phyloP scores from a whole-genome alignment of 331 rosid species.

The Prunus yedoensis region DNA sequence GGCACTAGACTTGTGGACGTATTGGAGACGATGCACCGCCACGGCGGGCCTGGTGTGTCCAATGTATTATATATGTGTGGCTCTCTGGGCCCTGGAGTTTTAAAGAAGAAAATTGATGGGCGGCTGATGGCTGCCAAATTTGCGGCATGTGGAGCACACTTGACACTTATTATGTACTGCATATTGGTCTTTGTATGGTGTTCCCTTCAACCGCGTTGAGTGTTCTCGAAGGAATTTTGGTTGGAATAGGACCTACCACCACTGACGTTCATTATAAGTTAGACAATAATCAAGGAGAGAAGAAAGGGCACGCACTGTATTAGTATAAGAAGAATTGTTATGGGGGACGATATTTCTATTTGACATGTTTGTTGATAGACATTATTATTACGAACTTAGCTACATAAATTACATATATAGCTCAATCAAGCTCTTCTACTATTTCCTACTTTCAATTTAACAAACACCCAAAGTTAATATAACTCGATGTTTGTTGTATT shows the following conservation, averaged over 20 bases:
- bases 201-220: not conserved
- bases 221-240: constrained; percentile 7
- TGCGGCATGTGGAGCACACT: not conserved
- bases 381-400: too few species aligned
- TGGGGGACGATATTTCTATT: too few species aligned
- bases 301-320: not conserved
- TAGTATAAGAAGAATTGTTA: not conserved
- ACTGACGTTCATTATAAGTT: not conserved
- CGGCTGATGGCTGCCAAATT: not conserved
- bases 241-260: not conserved
- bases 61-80: not conserved
- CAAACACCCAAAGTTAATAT: too few species aligned
- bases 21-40: constrained; percentile 19
- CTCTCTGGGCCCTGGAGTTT: constrained; percentile 2
- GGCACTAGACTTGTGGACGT: not conserved
- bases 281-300: not conserved
- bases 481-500: too few species aligned
- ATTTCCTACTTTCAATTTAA: too few species aligned
- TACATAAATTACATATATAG: too few species aligned
- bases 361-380: too few species aligned
- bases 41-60: constrained; percentile 9
- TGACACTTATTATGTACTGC: not conserved
- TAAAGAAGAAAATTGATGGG: not conserved
- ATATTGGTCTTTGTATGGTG: not conserved
- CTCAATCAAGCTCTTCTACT: too few species aligned